Evolutionary conservation across 495 filamentous ascomycete genomes (phyloP).

Genomic region (Ascobolus immersus): DNA sequence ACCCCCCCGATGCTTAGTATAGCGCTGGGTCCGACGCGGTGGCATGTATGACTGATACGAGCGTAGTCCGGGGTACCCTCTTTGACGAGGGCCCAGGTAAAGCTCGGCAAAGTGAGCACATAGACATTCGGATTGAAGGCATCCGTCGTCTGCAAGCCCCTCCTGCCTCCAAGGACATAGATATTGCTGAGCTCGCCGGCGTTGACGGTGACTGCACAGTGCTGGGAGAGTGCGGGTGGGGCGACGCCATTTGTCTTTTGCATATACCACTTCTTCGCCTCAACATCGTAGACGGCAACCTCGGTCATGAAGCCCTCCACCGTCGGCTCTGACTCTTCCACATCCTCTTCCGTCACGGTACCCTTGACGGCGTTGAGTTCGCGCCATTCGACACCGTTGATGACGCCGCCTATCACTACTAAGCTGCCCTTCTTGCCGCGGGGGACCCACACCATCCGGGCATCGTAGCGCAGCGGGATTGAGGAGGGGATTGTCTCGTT

Average conservation of each 20-base stretch:
- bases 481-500: slow-evolving; percentile 26
- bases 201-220: slow-evolving; percentile 35
- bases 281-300: slow-evolving; percentile 39
- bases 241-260: slow-evolving; percentile 28
- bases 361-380: too few relatives aligned
- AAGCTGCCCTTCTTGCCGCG: slow-evolving; percentile 34
- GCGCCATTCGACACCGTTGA: slow-evolving; percentile 26
- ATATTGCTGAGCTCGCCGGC: slow-evolving; percentile 38
- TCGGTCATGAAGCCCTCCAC: slow-evolving; percentile 34
- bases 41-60: too few relatives aligned
- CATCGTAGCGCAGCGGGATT: slow-evolving; percentile 28
- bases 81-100: slow-evolving; percentile 38
- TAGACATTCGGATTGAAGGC: too few relatives aligned
- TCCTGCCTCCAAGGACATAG: slow-evolving; percentile 48
- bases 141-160: slow-evolving; percentile 22
- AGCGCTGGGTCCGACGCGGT: too few relatives aligned
- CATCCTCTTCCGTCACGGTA: too few relatives aligned
- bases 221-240: slow-evolving; percentile 26
- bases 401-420: slow-evolving; percentile 38
- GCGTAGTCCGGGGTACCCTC: slow-evolving; percentile 21
- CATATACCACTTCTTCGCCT: slow-evolving; percentile 26
- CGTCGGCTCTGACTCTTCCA: slow-evolving; percentile 15
- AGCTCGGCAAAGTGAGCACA: slow-evolving; percentile 43
- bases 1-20: too few relatives aligned
- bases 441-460: slow-evolving; percentile 41